These are phyloP conservation scores for Cubamyces sp. DNA, from an alignment of 768 basidiomycete species.

Conservation along the genomic window DNA sequence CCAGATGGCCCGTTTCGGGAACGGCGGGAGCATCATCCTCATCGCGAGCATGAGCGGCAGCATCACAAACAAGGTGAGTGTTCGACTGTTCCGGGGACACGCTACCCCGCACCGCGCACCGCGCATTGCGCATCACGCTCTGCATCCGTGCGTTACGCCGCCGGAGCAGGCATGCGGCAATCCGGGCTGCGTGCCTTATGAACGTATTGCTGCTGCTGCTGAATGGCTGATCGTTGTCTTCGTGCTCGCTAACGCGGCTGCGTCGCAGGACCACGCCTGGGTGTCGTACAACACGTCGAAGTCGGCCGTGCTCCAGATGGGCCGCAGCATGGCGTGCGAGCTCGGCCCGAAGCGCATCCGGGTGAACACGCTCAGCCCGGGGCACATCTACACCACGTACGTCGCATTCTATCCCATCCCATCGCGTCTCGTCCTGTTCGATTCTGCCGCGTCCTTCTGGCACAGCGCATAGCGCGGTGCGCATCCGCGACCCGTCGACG, in stretches of 20 bases:
- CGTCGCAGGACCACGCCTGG: slow-evolving; percentile 68
- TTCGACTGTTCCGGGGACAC: too few species aligned
- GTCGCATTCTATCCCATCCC: too few species aligned
- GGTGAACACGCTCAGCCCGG: slow-evolving; percentile 78
- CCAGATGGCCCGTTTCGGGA: slow-evolving; percentile 41
- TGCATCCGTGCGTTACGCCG: not conserved
- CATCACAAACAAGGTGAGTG: slow-evolving; percentile 66
- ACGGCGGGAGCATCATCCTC: slow-evolving; percentile 45
- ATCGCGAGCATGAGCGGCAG: slow-evolving; percentile 49
- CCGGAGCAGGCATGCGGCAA: not conserved
- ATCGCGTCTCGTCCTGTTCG: not conserved
- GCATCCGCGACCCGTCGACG: not conserved
- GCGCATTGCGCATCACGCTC: too few species aligned
- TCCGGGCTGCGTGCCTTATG: not conserved
- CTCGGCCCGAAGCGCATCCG: slow-evolving; percentile 67
- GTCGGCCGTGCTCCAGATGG: slow-evolving; percentile 80
- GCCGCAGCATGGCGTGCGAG: slow-evolving; percentile 81
- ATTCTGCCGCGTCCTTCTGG: not conserved
- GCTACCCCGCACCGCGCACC: too few species aligned
- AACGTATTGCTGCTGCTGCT: not conserved
- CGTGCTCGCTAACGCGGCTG: not conserved
- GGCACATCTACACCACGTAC: slow-evolving; percentile 73
- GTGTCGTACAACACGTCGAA: slow-evolving; percentile 80
- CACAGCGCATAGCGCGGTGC: not conserved
- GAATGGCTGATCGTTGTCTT: slow-evolving; percentile 1